Evolutionary conservation across 108 stramenopile species (phyloP).

Genomic region (Skeletonema potamos): DNA sequence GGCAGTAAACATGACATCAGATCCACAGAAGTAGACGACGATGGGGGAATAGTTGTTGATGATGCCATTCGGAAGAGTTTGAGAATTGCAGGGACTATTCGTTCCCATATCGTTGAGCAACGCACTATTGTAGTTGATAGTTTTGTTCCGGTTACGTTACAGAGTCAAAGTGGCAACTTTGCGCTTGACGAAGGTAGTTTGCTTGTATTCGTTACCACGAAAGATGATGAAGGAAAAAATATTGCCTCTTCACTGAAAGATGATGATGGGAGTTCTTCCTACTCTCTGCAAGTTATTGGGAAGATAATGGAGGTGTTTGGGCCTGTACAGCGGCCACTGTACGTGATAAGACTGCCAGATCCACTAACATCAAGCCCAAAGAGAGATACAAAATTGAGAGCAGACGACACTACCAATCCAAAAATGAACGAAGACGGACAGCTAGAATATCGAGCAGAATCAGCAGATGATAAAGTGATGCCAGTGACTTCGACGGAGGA

Average conservation of each 20-base stretch:
- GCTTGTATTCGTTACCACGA: conserved; percentile 41
- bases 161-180: neutral
- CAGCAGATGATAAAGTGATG: neutral
- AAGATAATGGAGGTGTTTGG: conserved; percentile 87
- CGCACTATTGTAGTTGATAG: conserved; percentile 76
- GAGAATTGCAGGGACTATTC: conserved; percentile 59
- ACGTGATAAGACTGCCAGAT: conserved; percentile 69
- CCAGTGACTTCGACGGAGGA: neutral
- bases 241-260: conserved; percentile 13
- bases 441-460: neutral
- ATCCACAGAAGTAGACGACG: neutral
- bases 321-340: conserved; percentile 79
- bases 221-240: conserved; percentile 2
- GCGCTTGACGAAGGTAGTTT: conserved; percentile 75
- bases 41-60: neutral
- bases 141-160: conserved; percentile 11
- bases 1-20: conserved; percentile 13
- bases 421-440: conserved; percentile 1
- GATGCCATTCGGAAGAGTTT: conserved; percentile 18
- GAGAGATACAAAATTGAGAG: conserved; percentile 7
- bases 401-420: neutral
- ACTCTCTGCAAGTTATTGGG: conserved; percentile 57
- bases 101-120: conserved; percentile 61
- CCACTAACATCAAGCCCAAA: conserved; percentile 17
- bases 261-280: neutral